Conservation (phyloP, 1,139 yeast species). For the Nadsonia commutata region DNA sequence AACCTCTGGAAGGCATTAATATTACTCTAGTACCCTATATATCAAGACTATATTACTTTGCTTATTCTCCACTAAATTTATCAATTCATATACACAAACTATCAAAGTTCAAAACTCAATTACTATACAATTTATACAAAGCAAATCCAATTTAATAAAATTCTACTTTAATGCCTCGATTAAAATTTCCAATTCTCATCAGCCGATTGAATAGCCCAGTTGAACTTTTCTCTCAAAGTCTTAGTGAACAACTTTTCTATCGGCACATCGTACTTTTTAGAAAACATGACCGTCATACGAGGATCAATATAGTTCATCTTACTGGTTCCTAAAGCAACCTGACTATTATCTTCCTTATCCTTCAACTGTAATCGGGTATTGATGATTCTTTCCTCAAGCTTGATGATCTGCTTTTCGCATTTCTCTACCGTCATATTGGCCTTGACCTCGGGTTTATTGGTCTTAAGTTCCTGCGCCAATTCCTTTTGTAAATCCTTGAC, state of each 20-base stretch:
- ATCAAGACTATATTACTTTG: no score
- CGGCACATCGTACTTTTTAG: slow-evolving; percentile 77
- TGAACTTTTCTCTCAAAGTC: slow-evolving; percentile 80
- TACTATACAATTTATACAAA: no score
- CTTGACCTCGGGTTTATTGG: slow-evolving; percentile 46
- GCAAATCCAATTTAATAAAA: no score
- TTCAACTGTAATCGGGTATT: slow-evolving; percentile 61
- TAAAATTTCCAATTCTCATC: slow-evolving; percentile 80
- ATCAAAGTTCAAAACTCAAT: no score
- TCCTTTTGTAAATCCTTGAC: slow-evolving; percentile 42
- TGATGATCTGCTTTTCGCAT: slow-evolving; percentile 55
- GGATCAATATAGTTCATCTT: slow-evolving; percentile 95
- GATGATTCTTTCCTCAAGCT: slow-evolving; percentile 54
- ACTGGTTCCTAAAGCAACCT: slow-evolving; percentile 85
- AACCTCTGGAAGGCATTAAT: no score
- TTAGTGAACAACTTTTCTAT: slow-evolving; percentile 85
- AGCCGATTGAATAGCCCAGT: slow-evolving; percentile 89
- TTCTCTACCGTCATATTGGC: slow-evolving; percentile 49
- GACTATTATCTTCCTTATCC: slow-evolving; percentile 88
- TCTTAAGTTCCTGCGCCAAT: slow-evolving; percentile 43
- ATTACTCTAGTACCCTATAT: no score
- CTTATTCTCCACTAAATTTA: no score
- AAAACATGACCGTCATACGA: slow-evolving; percentile 75
- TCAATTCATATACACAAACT: no score
- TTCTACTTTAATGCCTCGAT: no score